Conservation (phyloP, 108 stramenopile genomes). For the Ochromonas danica region DNA sequence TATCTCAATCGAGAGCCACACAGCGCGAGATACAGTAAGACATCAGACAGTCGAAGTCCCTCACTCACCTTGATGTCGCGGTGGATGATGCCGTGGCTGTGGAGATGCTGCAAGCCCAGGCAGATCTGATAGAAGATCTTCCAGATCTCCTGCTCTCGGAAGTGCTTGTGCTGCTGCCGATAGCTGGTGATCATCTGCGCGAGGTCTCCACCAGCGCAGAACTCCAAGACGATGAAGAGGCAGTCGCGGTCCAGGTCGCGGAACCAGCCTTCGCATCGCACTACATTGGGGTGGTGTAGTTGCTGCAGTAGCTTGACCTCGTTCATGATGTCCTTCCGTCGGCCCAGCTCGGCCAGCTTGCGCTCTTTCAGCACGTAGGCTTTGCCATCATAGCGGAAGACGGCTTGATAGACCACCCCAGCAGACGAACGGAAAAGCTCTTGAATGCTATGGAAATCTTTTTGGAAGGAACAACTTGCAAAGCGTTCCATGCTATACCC, state of each 20-base stretch:
- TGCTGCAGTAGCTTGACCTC: slow-evolving; percentile 24
- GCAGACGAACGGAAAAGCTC: not conserved
- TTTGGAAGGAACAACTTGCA: not conserved
- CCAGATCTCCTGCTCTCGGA: slow-evolving; percentile 11
- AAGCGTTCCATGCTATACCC: too few relatives aligned
- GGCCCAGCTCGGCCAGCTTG: slow-evolving; percentile 11
- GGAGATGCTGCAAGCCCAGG: slow-evolving; percentile 35
- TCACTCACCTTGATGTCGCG: slow-evolving; percentile 51
- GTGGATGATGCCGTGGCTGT: slow-evolving; percentile 41
- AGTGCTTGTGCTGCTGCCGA: not conserved
- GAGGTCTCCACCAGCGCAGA: slow-evolving; percentile 40
- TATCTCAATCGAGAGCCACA: not conserved
- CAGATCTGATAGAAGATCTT: slow-evolving; percentile 32
- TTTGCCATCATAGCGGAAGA: slow-evolving; percentile 21
- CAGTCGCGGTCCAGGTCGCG: not conserved
- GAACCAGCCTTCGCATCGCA: slow-evolving; percentile 20
- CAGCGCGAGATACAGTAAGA: not conserved
- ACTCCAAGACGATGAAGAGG: slow-evolving; percentile 43
- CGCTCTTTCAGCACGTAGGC: slow-evolving; percentile 17
- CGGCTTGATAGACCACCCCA: slow-evolving; percentile 7
- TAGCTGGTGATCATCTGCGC: not conserved
- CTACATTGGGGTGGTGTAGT: slow-evolving; percentile 9
- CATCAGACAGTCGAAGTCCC: slow-evolving; percentile 5
- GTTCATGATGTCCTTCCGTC: slow-evolving; percentile 10
- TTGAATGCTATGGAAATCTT: slow-evolving; percentile 2